A percentile compares a stretch with the other conserved stretches of the same genome.
Conservation (phyloP, 805 yeast genomes). For the Kluyveromyces nonfermentans region DNA sequence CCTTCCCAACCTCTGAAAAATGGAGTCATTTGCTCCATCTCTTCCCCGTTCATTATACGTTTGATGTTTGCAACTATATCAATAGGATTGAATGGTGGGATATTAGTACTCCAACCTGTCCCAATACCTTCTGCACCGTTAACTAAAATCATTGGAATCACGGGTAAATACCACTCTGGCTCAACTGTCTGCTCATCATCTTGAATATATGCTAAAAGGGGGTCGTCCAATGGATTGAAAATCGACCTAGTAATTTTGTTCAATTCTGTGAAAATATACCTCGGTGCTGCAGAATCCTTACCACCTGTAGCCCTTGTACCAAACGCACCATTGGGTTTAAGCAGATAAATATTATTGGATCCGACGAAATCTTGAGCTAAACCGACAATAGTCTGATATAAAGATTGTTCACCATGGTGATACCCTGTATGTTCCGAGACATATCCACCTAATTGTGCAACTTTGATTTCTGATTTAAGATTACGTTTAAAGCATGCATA, state of each 20-base stretch:
- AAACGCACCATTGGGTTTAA: constrained; percentile 89
- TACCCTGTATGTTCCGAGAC: constrained; percentile 84
- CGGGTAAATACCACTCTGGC: constrained; percentile 91
- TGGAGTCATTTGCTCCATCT: constrained; percentile 65
- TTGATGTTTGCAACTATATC: constrained; percentile 73
- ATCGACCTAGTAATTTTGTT: constrained; percentile 64
- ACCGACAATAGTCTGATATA: constrained; percentile 84
- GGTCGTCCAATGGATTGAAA: constrained; percentile 73
- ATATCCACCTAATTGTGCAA: constrained; percentile 83
- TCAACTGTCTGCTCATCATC: constrained; percentile 93
- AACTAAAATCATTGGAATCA: constrained; percentile 89
- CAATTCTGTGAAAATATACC: constrained; percentile 88
- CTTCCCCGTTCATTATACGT: constrained; percentile 64
- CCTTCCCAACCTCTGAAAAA: constrained; percentile 98
- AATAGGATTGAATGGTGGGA: constrained; percentile 82
- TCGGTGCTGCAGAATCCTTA: constrained; percentile 96
- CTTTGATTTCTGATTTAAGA: constrained; percentile 69
- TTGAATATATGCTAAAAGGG: constrained; percentile 66
- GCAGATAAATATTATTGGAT: constrained; percentile 73
- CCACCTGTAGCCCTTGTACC: constrained; percentile 97
- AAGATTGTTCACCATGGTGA: constrained; percentile 89
- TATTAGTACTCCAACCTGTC: constrained; percentile 94
- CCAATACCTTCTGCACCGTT: constrained; percentile 98
- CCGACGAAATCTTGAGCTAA: constrained; percentile 95
- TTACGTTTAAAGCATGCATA: constrained; percentile 80